These are phyloP conservation scores for Adansonia gregorii DNA, from an alignment of 441 rosid genomes.

Conservation along the genomic window DNA sequence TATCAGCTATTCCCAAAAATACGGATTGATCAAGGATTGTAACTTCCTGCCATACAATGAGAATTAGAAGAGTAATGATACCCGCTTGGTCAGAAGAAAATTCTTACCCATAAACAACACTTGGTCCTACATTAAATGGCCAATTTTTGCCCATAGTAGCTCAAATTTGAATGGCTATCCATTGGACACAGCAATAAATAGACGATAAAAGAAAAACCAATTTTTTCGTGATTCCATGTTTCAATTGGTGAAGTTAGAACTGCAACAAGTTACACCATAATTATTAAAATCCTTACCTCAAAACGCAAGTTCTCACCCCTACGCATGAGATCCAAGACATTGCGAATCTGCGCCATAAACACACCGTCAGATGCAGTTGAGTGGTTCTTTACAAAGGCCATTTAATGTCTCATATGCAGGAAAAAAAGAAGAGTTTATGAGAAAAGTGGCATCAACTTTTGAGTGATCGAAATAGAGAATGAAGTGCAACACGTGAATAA, in stretches of 20 bases:
- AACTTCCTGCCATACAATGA: conserved; percentile 3
- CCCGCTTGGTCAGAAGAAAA: conserved; percentile 1
- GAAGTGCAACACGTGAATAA: background rate
- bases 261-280: background rate
- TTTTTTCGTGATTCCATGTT: background rate
- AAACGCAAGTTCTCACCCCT: conserved; percentile 76
- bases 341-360: conserved; percentile 62
- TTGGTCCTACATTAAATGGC: background rate
- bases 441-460: background rate
- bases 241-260: conserved; percentile 12
- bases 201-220: background rate
- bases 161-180: background rate
- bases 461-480: background rate
- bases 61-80: background rate
- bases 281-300: conserved; percentile 55
- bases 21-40: conserved; percentile 12
- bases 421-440: background rate
- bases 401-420: conserved; percentile 5
- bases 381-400: conserved; percentile 13
- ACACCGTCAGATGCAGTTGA: conserved; percentile 32
- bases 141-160: background rate
- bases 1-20: background rate
- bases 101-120: background rate
- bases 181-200: background rate
- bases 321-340: conserved; percentile 82